A percentile compares a stretch with the other conserved stretches of the same genome.
Evolutionary conservation across 495 filamentous ascomycete species (phyloP).

Genomic region (Halenospora varia): DNA sequence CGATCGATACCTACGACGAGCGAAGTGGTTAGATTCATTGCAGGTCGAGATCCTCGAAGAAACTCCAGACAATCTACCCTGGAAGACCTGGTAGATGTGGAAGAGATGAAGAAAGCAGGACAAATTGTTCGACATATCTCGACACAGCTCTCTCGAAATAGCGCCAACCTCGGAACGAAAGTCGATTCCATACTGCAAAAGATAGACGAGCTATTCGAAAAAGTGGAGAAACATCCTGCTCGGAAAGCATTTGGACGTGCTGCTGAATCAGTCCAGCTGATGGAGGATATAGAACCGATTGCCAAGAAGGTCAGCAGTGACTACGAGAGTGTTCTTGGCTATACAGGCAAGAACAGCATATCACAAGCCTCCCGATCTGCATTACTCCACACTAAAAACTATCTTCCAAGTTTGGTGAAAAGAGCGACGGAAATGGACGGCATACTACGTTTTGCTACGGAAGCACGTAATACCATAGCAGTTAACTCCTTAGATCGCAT

Average conservation of each 20-base stretch:
- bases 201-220: conserved; percentile 45
- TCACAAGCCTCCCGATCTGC: conserved; percentile 83
- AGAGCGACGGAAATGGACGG: conserved; percentile 72
- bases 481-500: conserved; percentile 64
- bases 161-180: conserved; percentile 42
- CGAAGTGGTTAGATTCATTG: conserved; percentile 50
- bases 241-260: conserved; percentile 34
- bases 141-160: conserved; percentile 40
- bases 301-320: conserved; percentile 83
- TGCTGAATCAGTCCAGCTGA: conserved; percentile 45
- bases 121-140: conserved; percentile 41
- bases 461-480: conserved; percentile 53
- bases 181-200: conserved; percentile 40
- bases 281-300: conserved; percentile 83
- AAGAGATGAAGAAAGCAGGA: conserved; percentile 61
- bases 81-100: conserved; percentile 66
- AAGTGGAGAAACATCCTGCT: conserved; percentile 36
- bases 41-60: conserved; percentile 36
- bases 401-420: conserved; percentile 75
- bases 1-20: conserved; percentile 52
- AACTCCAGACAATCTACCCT: conserved; percentile 50
- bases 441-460: conserved; percentile 60
- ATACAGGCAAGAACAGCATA: conserved; percentile 65
- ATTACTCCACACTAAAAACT: conserved; percentile 76
- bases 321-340: conserved; percentile 70